Conservation (phyloP, 768 basidiomycete species). For the Tylopilus subfusipes region DNA sequence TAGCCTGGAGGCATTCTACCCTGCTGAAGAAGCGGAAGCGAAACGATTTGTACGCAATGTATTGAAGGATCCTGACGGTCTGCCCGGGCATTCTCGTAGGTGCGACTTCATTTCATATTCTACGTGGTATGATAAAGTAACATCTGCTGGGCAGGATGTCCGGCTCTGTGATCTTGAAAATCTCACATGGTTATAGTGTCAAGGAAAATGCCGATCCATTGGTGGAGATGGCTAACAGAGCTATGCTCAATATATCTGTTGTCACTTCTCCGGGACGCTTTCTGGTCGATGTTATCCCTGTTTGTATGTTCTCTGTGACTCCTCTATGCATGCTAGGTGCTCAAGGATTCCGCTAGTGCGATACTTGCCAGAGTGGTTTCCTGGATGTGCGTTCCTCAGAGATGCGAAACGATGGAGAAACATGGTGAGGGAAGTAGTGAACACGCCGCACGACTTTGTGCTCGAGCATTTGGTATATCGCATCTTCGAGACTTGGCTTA, state of each 20-base stretch:
- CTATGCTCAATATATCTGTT: constrained; percentile 12
- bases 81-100: constrained; percentile 6
- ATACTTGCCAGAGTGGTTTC: constrained; percentile 22
- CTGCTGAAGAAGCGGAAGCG: constrained; percentile 1
- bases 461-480: constrained; percentile 14
- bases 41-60: constrained; percentile 4
- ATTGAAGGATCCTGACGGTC: background rate
- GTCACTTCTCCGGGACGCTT: constrained; percentile 7
- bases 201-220: constrained; percentile 31
- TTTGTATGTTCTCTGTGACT: constrained; percentile 1
- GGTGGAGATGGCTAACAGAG: constrained; percentile 26
- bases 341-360: constrained; percentile 2
- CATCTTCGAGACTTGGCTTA: background rate
- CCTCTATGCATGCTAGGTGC: no score
- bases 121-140: background rate
- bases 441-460: constrained; percentile 5
- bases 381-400: constrained; percentile 19
- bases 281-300: constrained; percentile 7
- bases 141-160: constrained; percentile 25
- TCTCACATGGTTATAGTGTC: constrained; percentile 37
- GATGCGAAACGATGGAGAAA: constrained; percentile 4
- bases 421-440: background rate
- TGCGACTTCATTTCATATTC: background rate
- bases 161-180: constrained; percentile 32
- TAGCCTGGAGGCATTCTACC: constrained; percentile 2